Base-by-base conservation (phyloP, 2,329 filamentous ascomycete species). In the Trichoderma sp. region DNA sequence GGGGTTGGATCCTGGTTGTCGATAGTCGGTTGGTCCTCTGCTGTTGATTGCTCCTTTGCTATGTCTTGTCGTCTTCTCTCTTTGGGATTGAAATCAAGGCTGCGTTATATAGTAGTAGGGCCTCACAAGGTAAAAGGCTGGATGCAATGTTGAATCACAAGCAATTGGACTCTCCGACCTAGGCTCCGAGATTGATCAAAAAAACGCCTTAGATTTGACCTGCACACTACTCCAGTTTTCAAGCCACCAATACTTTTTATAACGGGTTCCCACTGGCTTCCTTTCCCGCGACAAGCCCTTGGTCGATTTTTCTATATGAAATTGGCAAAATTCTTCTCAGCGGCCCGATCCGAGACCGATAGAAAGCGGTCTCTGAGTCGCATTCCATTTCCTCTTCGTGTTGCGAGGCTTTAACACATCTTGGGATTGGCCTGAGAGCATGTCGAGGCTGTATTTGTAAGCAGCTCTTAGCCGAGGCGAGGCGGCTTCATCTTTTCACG, bases 161-260 rank as follows among this genome's bases (percentile, higher is more conserved):
- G 59, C 32, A 63, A 52, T 48, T 48, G 42, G 42, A 54, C 17
- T 12, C 52, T 34, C 52, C 52, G 37, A 64, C 45, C 39, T 45
- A 37, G 19, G 57, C 25, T 59, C 39, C 39, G 39, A 45, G 13
- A 22, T 48, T 45, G n/a, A 60, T 50, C 27, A 39, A n/a, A 34
- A 50, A 64, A 42, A 32, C 48, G 34, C 60, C 60, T 42, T 64
- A 64, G 27, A 32, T n/a, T 54, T 64, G 60, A 56, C 50, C 17
- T 39, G 22, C 17, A 25, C 39, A 60, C 60, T 34, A 45, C 48
- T 27, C 37, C 52, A 65, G 48, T 57, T 65, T 35, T 48, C 63
- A 57, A 65, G 63, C 63, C 63, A 63, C 59, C 42, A 61, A 35
- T 22, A 17, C 17, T 48, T 60, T 60, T 29, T 25, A 4, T 32